Evolutionary conservation across 2,329 filamentous ascomycete genomes (phyloP).

Genomic region (Myriosclerotinia curreyana): DNA sequence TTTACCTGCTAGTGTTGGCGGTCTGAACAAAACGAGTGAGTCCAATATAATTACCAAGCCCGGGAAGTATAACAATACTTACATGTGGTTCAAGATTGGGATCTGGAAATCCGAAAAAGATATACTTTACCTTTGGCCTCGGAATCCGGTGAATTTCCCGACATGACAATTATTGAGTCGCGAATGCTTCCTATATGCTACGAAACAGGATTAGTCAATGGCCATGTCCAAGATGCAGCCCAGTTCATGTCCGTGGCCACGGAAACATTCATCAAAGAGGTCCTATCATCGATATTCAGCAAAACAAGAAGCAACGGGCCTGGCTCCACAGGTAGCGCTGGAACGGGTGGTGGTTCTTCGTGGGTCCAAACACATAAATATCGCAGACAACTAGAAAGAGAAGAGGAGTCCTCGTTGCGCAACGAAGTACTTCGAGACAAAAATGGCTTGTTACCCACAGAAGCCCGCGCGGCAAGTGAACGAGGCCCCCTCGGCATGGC

Average conservation of each 20-base stretch:
- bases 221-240: conserved; percentile 58
- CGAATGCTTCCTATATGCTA: conserved; percentile 68
- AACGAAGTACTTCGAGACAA: conserved; percentile 74
- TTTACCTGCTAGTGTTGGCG: conserved; percentile 65
- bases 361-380: conserved; percentile 81
- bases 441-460: conserved; percentile 74
- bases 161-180: conserved; percentile 59
- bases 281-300: conserved; percentile 60
- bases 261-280: conserved; percentile 65
- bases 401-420: conserved; percentile 70
- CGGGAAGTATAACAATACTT: background rate
- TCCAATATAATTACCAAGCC: conserved; percentile 48
- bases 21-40: conserved; percentile 69
- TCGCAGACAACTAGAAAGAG: conserved; percentile 66
- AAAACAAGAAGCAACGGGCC: conserved; percentile 64
- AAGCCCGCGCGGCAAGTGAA: conserved; percentile 71
- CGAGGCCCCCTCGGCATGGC: conserved; percentile 71
- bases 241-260: conserved; percentile 63
- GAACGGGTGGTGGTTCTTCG: conserved; percentile 61
- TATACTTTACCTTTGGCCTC: conserved; percentile 61
- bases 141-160: conserved; percentile 68
- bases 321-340: conserved; percentile 58
- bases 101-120: conserved; percentile 64
- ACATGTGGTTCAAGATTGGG: conserved; percentile 50
- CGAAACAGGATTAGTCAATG: conserved; percentile 59